Evolutionary conservation across 805 yeast species (phyloP).

Genomic region (Wickerhamomyces mucosus): DNA sequence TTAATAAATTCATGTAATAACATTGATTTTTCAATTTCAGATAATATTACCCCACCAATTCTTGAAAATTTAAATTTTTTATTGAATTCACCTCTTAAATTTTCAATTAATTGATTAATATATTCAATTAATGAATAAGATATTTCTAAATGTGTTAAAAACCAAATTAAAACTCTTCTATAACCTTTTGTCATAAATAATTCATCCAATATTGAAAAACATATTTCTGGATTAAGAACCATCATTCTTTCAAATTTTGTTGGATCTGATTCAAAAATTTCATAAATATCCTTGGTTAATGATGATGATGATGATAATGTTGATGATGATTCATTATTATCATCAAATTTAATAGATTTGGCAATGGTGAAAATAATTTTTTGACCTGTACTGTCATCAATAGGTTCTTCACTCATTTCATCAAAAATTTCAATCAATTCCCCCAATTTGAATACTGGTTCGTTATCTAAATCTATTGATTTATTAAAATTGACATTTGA

Average conservation of each 20-base stretch:
- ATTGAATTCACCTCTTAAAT: conserved; percentile 39
- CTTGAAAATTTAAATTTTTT: conserved; percentile 38
- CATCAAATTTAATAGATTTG: conserved; percentile 38
- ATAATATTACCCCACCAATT: conserved; percentile 41
- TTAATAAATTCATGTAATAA: conserved; percentile 60
- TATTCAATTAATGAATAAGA: conserved; percentile 50
- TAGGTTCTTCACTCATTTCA: conserved; percentile 19
- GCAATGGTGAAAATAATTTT: conserved; percentile 40
- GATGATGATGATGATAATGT: conserved; percentile 18
- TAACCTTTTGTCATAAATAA: conserved; percentile 59
- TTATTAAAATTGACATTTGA: conserved; percentile 31
- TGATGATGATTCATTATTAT: conserved; percentile 23
- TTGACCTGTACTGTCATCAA: conserved; percentile 25
- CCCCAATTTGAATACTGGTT: conserved; percentile 13
- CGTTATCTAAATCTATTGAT: conserved; percentile 7
- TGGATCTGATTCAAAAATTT: conserved; percentile 33
- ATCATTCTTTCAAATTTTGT: conserved; percentile 43
- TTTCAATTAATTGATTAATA: conserved; percentile 49
- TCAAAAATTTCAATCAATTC: conserved; percentile 18
- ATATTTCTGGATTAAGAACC: conserved; percentile 39
- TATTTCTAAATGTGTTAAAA: conserved; percentile 50
- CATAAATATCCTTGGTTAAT: conserved; percentile 38
- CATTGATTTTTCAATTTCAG: conserved; percentile 57
- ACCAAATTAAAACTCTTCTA: conserved; percentile 58
- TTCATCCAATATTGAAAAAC: conserved; percentile 56